These are phyloP conservation scores for Trichoderma harzianum DNA, from an alignment of 2,329 filamentous ascomycete genomes.

Conservation along the genomic window DNA sequence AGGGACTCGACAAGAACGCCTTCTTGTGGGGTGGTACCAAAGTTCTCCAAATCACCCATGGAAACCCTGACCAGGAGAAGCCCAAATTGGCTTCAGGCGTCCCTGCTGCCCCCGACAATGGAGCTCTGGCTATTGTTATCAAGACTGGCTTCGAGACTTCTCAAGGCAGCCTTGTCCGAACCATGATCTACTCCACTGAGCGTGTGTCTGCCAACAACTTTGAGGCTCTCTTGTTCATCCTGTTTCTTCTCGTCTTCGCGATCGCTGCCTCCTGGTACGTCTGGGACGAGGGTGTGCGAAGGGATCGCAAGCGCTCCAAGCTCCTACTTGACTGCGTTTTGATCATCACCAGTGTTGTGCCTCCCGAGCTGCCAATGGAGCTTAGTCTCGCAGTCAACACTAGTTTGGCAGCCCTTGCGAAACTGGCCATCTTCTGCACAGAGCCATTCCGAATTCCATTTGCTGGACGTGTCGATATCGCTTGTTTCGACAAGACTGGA, in stretches of 20 bases:
- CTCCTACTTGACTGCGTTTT: slow-evolving; percentile 94
- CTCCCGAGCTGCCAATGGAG: slow-evolving; percentile 98
- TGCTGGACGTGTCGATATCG: slow-evolving; percentile 89
- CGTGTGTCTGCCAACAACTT: slow-evolving; percentile 97
- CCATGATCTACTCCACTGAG: slow-evolving; percentile 99
- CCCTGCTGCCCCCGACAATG: slow-evolving; percentile 82
- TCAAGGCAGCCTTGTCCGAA: slow-evolving; percentile 93
- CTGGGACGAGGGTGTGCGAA: slow-evolving; percentile 92
- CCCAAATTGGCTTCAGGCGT: slow-evolving; percentile 73
- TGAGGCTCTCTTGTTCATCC: slow-evolving; percentile 93
- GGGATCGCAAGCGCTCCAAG: slow-evolving; percentile 96
- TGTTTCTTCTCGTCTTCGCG: slow-evolving; percentile 94
- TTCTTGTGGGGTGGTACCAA: slow-evolving; percentile 98
- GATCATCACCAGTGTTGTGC: slow-evolving; percentile 96
- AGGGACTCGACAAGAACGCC: slow-evolving; percentile 92
- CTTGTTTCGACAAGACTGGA: slow-evolving; percentile 98
- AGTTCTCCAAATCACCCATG: slow-evolving; percentile 91
- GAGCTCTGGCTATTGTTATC: slow-evolving; percentile 87
- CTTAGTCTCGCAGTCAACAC: slow-evolving; percentile 97
- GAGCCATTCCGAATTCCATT: slow-evolving; percentile 98
- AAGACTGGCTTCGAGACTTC: slow-evolving; percentile 99
- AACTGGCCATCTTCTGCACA: slow-evolving; percentile 96
- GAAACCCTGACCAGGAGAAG: slow-evolving; percentile 70
- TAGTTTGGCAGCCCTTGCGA: slow-evolving; percentile 88
- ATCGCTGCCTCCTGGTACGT: slow-evolving; percentile 98